Evolutionary conservation across 306 rosid genomes (phyloP), one percentile per base, ranked within the genome.

Genomic region (Trifolium dubium): DNA sequence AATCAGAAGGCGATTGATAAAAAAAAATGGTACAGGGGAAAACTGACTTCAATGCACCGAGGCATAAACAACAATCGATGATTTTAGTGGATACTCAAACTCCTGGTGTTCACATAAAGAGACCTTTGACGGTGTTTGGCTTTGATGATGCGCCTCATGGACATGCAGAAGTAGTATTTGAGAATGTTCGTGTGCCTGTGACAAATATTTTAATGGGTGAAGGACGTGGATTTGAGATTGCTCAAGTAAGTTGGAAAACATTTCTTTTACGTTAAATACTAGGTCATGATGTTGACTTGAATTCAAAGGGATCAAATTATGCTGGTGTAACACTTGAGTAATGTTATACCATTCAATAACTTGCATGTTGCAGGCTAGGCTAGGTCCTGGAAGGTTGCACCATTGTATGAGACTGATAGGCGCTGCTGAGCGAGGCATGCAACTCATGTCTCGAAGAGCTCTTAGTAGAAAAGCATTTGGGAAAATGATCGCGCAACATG

Each of bases 141-240:
- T 92, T 86, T 82, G 98, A 94, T 78, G 99, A 92, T 70, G 99
- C 97, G 64, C 99, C 99, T 79, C 99, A 92, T 73, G 99, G 97
- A 32, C 99, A 92, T 53, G 99, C 99, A 23, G 99, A 94, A 86
- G 69, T 94, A 76, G 59, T 64, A 68, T 88, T 94, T 78, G 96
- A 88, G 31, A 92, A 92, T 78, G 99, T 92, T 23, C 11, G 67
- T 41, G 98, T 92, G 75, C 93, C 96, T 6, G 93, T 85, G 11
- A 84, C 72, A 59, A 94, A 92, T 76, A 94, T 94, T 76, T 8
- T 94, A 79, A 77, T 90, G 41, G 99, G 99, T 34, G 99, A 94
- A 80, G 98, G 99, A 58, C 88, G 99, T 10, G 98, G 99, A 79
- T 92, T 94, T 74, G 99, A 94, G 89, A 94, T 94, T 62, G 97